A percentile compares a stretch with the other conserved stretches of the same genome.
Evolutionary conservation across 768 basidiomycete species (phyloP).

Genomic region (Daedaleopsis sinensis): DNA sequence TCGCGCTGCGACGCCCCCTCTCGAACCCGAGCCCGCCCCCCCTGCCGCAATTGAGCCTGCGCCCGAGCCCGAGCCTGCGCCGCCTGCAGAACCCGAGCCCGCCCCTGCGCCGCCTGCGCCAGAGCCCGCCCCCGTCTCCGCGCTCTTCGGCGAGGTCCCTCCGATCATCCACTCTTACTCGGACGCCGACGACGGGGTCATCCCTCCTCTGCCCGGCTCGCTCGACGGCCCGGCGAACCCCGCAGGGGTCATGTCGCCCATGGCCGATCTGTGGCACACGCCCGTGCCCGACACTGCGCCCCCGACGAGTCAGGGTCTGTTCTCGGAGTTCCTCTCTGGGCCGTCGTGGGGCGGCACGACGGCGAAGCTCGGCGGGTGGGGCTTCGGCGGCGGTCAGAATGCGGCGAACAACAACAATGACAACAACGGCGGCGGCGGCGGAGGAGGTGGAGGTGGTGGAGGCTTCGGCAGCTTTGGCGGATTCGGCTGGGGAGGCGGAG

Average conservation of each 20-base stretch:
- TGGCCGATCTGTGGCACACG: slow-evolving; percentile 19
- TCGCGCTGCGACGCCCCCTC: slow-evolving; percentile 9
- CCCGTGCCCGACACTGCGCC: slow-evolving; percentile 19
- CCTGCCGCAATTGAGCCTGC: slow-evolving; percentile 5
- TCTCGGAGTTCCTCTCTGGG: slow-evolving; percentile 22
- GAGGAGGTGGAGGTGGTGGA: neutral
- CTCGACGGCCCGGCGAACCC: neutral
- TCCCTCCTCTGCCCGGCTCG: slow-evolving; percentile 15
- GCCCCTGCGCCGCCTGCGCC: neutral
- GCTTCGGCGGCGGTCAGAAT: slow-evolving; percentile 5
- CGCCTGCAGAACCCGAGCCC: neutral
- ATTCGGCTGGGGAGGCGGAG: slow-evolving; percentile 13
- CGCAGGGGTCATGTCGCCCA: slow-evolving; percentile 18
- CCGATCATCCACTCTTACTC: neutral
- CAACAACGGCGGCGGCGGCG: slow-evolving; percentile 4
- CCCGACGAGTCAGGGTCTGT: slow-evolving; percentile 14
- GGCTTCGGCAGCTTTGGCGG: slow-evolving; percentile 16
- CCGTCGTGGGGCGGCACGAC: slow-evolving; percentile 12
- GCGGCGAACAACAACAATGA: neutral
- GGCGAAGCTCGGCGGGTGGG: slow-evolving; percentile 2
- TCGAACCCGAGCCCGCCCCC: slow-evolving; percentile 3
- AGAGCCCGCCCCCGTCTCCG: neutral
- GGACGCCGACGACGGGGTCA: slow-evolving; percentile 7
- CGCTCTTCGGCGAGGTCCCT: neutral
- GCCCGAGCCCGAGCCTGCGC: slow-evolving; percentile 10